A percentile compares a stretch with the other conserved stretches of the same genome.
phyloP scores from a whole-genome alignment of 768 basidiomycete genomes.

The Lactarius deliciosus region DNA sequence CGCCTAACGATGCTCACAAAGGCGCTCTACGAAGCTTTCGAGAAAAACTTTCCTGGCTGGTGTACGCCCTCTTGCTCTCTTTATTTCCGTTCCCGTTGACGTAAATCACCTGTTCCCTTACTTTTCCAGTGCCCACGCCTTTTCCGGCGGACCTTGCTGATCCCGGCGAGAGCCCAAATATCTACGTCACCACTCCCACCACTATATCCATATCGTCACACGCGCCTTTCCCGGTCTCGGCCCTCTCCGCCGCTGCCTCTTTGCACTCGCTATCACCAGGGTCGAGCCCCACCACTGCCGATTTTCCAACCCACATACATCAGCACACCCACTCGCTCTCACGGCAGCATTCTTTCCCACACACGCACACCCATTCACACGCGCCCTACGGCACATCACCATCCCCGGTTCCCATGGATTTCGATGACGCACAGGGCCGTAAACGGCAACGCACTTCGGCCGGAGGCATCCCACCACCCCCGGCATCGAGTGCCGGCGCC shows the following conservation, averaged over 20 bases:
- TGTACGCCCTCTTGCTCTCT: slow-evolving; percentile 40
- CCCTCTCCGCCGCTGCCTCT: slow-evolving; percentile 42
- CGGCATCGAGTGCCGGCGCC: slow-evolving; percentile 11
- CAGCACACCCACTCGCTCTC: slow-evolving; percentile 45
- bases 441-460: slow-evolving; percentile 53
- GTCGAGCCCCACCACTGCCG: slow-evolving; percentile 53
- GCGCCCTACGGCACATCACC: slow-evolving; percentile 35
- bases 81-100: not conserved
- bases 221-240: slow-evolving; percentile 41
- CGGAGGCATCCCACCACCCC: slow-evolving; percentile 11
- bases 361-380: slow-evolving; percentile 38
- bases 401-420: slow-evolving; percentile 37
- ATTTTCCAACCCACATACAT: slow-evolving; percentile 40
- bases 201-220: slow-evolving; percentile 38
- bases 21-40: slow-evolving; percentile 60
- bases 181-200: slow-evolving; percentile 68
- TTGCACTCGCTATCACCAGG: slow-evolving; percentile 50
- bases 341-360: slow-evolving; percentile 61
- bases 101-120: slow-evolving; percentile 32
- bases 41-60: slow-evolving; percentile 53
- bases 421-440: slow-evolving; percentile 35
- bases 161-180: slow-evolving; percentile 54
- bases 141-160: slow-evolving; percentile 55
- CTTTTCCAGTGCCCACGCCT: slow-evolving; percentile 33
- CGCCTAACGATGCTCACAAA: slow-evolving; percentile 58